phyloP scores from a whole-genome alignment of 2,329 filamentous ascomycete genomes.

The Colletotrichum simmondsii region DNA sequence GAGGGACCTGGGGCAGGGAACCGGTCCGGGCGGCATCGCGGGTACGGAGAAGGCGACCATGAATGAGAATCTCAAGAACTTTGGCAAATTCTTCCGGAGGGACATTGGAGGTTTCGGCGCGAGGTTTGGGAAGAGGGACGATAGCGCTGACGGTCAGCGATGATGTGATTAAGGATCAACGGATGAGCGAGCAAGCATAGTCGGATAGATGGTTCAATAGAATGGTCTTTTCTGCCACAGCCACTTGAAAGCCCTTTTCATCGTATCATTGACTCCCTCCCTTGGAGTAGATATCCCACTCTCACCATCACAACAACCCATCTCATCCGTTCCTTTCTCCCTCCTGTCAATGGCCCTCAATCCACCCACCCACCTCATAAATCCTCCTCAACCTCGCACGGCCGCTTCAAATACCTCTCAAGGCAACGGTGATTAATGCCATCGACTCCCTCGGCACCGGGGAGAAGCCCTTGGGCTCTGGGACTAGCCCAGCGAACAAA shows the following conservation, averaged over 20 bases:
- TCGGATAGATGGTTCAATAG: neutral
- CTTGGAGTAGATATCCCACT: neutral
- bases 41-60: conserved; percentile 74
- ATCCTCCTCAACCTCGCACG: neutral
- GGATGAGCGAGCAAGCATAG: neutral
- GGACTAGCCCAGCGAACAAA: neutral
- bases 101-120: conserved; percentile 83
- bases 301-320: neutral
- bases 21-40: conserved; percentile 44
- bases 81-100: conserved; percentile 94
- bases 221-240: neutral
- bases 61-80: conserved; percentile 94
- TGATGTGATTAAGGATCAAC: conserved; percentile 4
- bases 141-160: conserved; percentile 45
- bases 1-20: conserved; percentile 76
- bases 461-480: neutral
- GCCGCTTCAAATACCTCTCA: neutral
- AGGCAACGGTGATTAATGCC: neutral
- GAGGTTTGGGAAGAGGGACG: conserved; percentile 74
- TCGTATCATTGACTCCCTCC: too few relatives aligned
- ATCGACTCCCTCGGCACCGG: neutral
- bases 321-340: neutral
- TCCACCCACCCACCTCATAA: neutral
- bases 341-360: neutral
- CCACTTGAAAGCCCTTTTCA: too few relatives aligned